phyloP scores from a whole-genome alignment of 176 grass and related monocot genomes.

The Oryza rufipogon region DNA sequence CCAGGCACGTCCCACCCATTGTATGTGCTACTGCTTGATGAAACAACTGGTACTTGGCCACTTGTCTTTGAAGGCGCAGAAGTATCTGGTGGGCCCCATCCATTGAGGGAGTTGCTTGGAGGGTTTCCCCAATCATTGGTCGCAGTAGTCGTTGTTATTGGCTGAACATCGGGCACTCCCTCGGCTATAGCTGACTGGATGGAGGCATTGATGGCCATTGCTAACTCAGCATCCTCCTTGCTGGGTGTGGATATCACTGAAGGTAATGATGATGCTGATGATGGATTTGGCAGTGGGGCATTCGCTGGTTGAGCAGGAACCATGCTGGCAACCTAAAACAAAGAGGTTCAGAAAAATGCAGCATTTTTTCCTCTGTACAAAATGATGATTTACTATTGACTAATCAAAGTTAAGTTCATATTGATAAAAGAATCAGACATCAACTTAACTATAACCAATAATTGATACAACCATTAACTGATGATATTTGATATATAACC shows the following conservation, averaged over 20 bases:
- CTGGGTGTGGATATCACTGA: slow-evolving; percentile 42
- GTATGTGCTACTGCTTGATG: slow-evolving; percentile 61
- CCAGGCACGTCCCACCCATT: slow-evolving; percentile 67
- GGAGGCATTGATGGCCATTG: slow-evolving; percentile 92
- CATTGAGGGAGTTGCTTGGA: slow-evolving; percentile 61
- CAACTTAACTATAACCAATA: slow-evolving; percentile 3
- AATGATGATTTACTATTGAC: neutral
- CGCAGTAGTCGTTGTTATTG: slow-evolving; percentile 38
- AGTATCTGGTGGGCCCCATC: slow-evolving; percentile 55
- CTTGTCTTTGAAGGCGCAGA: slow-evolving; percentile 46
- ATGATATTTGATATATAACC: slow-evolving; percentile 2
- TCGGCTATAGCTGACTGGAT: slow-evolving; percentile 84
- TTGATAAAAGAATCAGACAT: neutral
- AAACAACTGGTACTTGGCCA: slow-evolving; percentile 31
- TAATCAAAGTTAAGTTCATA: neutral
- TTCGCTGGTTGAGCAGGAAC: slow-evolving; percentile 42
- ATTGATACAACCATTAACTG: slow-evolving; percentile 4
- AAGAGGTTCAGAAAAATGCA: slow-evolving; percentile 12
- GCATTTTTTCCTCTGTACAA: neutral
- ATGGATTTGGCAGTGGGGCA: slow-evolving; percentile 34
- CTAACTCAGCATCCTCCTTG: slow-evolving; percentile 77
- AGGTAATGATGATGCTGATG: slow-evolving; percentile 34
- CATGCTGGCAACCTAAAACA: slow-evolving; percentile 50
- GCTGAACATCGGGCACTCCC: slow-evolving; percentile 70
- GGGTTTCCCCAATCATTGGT: slow-evolving; percentile 55